Evolutionary conservation across 148 eudicot genomes (phyloP).

Genomic region (Nepenthes mirabilis): DNA sequence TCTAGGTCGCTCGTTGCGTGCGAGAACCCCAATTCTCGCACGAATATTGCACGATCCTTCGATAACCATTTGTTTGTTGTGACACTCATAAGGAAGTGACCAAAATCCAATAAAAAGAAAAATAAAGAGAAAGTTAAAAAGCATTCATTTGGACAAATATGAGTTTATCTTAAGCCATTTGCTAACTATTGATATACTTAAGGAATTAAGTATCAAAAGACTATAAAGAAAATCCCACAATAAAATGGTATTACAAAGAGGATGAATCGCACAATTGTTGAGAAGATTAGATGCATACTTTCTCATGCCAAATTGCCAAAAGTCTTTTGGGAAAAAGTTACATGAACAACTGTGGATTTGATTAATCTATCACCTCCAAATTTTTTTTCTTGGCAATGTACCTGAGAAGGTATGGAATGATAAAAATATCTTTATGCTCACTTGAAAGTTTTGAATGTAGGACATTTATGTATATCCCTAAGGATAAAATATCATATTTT

Average conservation of each 20-base stretch:
- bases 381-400: too few relatives aligned
- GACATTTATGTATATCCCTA: conserved; percentile 7
- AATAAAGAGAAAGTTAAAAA: not conserved
- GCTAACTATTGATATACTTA: not conserved
- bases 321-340: not conserved
- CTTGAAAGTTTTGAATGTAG: conserved; percentile 5
- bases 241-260: not conserved
- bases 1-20: too few relatives aligned
- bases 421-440: not conserved
- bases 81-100: too few relatives aligned
- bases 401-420: conserved; percentile 1
- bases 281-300: not conserved
- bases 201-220: not conserved
- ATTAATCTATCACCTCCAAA: too few relatives aligned
- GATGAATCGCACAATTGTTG: conserved; percentile 4
- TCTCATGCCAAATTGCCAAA: not conserved
- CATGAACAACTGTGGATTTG: not conserved
- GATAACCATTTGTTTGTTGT: too few relatives aligned
- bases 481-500: conserved; percentile 7
- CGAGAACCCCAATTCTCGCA: too few relatives aligned
- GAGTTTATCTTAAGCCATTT: conserved; percentile 1
- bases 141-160: not conserved
- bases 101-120: not conserved
- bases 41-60: too few relatives aligned
- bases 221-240: not conserved